Evolutionary conservation across 345 rosid genomes (phyloP), one percentile per base, ranked within the genome.

Genomic region (Geranium rotundifolium): DNA sequence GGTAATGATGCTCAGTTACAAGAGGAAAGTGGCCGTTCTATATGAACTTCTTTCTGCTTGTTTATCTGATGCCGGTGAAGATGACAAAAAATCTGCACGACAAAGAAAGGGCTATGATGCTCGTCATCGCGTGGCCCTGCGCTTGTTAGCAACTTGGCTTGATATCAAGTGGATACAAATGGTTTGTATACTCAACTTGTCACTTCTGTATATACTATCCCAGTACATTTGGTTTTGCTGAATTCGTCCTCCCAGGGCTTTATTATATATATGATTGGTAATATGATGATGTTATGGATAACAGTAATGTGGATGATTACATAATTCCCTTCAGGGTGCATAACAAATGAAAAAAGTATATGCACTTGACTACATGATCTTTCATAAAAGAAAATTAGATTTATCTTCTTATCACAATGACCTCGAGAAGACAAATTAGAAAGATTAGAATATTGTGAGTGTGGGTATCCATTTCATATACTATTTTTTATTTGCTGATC

Each of bases 11-110:
- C 91, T 87, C 57, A 77, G 88, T 70, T 79, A 82, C 71, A 77
- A 74, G 72, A 89, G 82, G 81, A 93, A 87, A 78, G 77, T 92
- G 58, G 74, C 80, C 39, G 91, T 89, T 79, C 83, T 92, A 4
- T 86, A 82, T 69, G 95, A 89, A 74, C 87, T 92, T 76, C 91
- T 92, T 69, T 83, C 95, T 19, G 97, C 95, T 72, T 92, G 95
- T 79, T 78, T 92, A 69, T 86, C 99, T 7, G 90, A 92, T 74
- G 74, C 68, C 54, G 72, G 67, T 54, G 85, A 78, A 54, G 80
- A 80, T 41, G 69, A 73, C 63, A 83, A 80, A 62, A 85, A 79
- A 65, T 68, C 70, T 67, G 67, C 79, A 20, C 77, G 79, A 15
- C 75, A 60, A 66, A 90, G 96, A 73, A 87, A 82, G 54, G 95